Base-by-base conservation (phyloP, 768 basidiomycete genomes). In the Lentinula boryana region DNA sequence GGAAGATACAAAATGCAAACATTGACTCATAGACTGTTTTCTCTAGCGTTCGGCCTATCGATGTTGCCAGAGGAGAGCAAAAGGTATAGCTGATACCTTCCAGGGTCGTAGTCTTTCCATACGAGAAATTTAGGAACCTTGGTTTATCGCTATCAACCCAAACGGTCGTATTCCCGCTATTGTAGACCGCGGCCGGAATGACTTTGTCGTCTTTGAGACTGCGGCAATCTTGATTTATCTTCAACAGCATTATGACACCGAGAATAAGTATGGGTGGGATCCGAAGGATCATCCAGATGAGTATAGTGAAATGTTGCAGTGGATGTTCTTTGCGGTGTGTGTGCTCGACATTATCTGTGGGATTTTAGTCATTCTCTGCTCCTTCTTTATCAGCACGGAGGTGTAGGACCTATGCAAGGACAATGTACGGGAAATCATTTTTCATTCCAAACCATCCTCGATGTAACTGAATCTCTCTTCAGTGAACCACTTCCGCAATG, bases 371-470 rank as follows among this genome's bases (percentile, higher is more conserved):
- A 35, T 1, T 23, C 18, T 3, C 27, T n/a, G n/a, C n/a, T 7
- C 23, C 3, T 57, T n/a, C 15, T 27, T 49, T 8, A 6, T n/a
- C 18, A 58, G 57, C 57, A 58, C 32, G 57, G 57, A n/a, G 57
- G 57, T 27, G 71, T 91, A 23, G 91, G 90, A 32, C 90, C 91
- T n/a, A 94, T 92, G 89, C 89, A 93, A 76, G 89, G 90, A 35
- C 89, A 91, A 75, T 62, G 68, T 71, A 57, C 36, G 65, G 16
- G 36, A 16, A 23, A n/a, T 40, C 32, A 6, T 49, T 3, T 15
- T 18, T 56, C 12, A 23, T 21, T 41, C n/a, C 7, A 18, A 13
- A 44, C n/a, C 46, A n/a, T 10, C 12, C 13, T 51, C 8, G 27
- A 27, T 27, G 27, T 27, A 27, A 27, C 27, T 23, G 41, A 10